These are phyloP conservation scores for Sphenostylis stenocarpa DNA, from an alignment of 306 rosid species.

Conservation along the genomic window DNA sequence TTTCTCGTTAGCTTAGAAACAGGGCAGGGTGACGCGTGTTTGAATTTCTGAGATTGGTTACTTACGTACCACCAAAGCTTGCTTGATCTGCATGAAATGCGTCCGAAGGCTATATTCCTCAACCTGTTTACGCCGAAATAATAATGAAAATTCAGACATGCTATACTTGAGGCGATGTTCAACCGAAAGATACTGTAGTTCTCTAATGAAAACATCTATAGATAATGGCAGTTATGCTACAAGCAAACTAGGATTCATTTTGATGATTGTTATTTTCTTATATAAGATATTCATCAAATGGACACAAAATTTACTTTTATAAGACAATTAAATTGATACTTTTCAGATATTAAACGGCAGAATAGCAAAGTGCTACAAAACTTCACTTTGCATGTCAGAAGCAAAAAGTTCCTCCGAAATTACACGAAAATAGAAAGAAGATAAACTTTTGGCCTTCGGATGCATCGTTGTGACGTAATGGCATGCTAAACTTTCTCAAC, in stretches of 20 bases:
- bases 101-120: slow-evolving; percentile 88
- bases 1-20: slow-evolving; percentile 45
- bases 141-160: slow-evolving; percentile 2
- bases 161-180: background rate
- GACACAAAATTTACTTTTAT: background rate
- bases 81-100: slow-evolving; percentile 71
- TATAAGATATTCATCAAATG: background rate
- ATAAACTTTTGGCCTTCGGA: background rate
- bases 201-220: background rate
- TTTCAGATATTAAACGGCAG: background rate
- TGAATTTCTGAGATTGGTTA: slow-evolving; percentile 44
- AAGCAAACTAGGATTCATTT: background rate
- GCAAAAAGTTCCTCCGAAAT: background rate
- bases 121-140: slow-evolving; percentile 53
- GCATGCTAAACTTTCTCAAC: slow-evolving; percentile 12
- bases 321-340: background rate
- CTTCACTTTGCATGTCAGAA: background rate
- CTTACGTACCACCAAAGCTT: slow-evolving; percentile 48
- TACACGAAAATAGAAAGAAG: slow-evolving; percentile 1
- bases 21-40: slow-evolving; percentile 44
- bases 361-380: background rate
- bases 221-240: background rate
- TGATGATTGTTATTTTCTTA: background rate
- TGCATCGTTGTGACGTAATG: slow-evolving; percentile 15
- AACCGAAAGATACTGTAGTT: background rate